Evolutionary conservation across 2,329 filamentous ascomycete genomes (phyloP).

Genomic region (Stachybotrys elegans): DNA sequence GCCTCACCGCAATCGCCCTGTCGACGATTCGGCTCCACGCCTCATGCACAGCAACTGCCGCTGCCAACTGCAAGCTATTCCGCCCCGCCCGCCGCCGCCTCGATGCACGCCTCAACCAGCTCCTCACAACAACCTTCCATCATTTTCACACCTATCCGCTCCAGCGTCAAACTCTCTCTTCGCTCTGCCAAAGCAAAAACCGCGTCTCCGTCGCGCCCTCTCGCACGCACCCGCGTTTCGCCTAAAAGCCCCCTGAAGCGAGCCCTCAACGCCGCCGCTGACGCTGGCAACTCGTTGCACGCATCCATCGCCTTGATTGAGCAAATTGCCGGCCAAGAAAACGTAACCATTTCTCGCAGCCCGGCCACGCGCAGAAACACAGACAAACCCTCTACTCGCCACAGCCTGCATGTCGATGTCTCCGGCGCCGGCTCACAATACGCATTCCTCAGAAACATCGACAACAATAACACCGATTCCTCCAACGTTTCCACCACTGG

Average conservation of each 20-base stretch:
- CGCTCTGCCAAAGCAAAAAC: constrained; percentile 58
- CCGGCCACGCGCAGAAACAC: constrained; percentile 14
- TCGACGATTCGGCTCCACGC: constrained; percentile 35
- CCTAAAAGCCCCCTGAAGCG: constrained; percentile 79
- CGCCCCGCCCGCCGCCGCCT: constrained; percentile 27
- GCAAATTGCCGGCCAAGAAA: constrained; percentile 38
- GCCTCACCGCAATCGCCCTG: constrained; percentile 47
- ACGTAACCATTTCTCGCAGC: constrained; percentile 31
- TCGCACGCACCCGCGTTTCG: constrained; percentile 62
- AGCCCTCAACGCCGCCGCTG: constrained; percentile 63
- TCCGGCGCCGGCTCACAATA: constrained; percentile 45
- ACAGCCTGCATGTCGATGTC: constrained; percentile 54
- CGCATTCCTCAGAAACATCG: constrained; percentile 45
- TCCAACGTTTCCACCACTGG: constrained; percentile 41
- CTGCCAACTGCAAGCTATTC: constrained; percentile 26
- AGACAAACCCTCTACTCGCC: constrained; percentile 42
- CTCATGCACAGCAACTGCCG: constrained; percentile 25
- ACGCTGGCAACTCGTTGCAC: constrained; percentile 62
- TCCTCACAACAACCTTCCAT: too few relatives aligned
- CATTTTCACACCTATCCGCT: constrained; percentile 61
- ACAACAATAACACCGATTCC: background rate
- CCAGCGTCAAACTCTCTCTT: constrained; percentile 61
- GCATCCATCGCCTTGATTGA: constrained; percentile 35
- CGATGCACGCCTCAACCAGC: constrained; percentile 33
- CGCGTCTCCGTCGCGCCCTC: constrained; percentile 45